phyloP scores from a whole-genome alignment of 2,329 filamentous ascomycete species.

The Hypoxylon rubiginosum region DNA sequence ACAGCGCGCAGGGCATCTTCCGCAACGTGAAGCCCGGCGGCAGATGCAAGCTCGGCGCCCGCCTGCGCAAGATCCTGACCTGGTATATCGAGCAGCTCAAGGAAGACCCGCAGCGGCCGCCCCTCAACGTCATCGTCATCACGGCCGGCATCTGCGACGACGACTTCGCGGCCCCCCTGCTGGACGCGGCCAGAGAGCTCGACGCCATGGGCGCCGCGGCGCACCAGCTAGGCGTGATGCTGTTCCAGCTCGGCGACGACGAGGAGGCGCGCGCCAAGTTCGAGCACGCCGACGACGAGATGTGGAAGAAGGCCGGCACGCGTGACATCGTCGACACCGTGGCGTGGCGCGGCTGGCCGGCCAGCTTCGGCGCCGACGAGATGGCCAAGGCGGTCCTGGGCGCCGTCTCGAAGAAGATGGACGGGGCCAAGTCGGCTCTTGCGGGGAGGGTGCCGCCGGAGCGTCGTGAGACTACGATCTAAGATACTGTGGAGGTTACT shows the following conservation, averaged over 20 bases:
- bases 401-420: conserved; percentile 46
- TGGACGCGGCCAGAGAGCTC: conserved; percentile 37
- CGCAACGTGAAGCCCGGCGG: conserved; percentile 46
- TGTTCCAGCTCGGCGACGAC: conserved; percentile 47
- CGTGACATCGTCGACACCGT: conserved; percentile 48
- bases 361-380: conserved; percentile 41
- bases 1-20: conserved; percentile 47
- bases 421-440: conserved; percentile 42
- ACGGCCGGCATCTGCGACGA: conserved; percentile 45
- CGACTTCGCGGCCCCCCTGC: conserved; percentile 40
- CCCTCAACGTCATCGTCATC: conserved; percentile 50
- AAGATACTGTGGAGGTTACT: neutral
- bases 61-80: conserved; percentile 44
- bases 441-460: conserved; percentile 37
- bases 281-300: conserved; percentile 45
- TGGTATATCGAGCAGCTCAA: conserved; percentile 50
- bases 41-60: conserved; percentile 48
- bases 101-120: conserved; percentile 46
- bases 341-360: conserved; percentile 45
- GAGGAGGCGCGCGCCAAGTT: conserved; percentile 43
- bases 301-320: conserved; percentile 39
- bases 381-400: conserved; percentile 45
- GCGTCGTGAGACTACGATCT: conserved; percentile 41
- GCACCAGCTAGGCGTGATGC: conserved; percentile 59
- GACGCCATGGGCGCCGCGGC: conserved; percentile 38